Percentiles rank a stretch among this genome's conserved stretches.
These are phyloP conservation scores for Diaporthe vaccinii DNA, from an alignment of 2,329 filamentous ascomycete species.

Conservation along the genomic window DNA sequence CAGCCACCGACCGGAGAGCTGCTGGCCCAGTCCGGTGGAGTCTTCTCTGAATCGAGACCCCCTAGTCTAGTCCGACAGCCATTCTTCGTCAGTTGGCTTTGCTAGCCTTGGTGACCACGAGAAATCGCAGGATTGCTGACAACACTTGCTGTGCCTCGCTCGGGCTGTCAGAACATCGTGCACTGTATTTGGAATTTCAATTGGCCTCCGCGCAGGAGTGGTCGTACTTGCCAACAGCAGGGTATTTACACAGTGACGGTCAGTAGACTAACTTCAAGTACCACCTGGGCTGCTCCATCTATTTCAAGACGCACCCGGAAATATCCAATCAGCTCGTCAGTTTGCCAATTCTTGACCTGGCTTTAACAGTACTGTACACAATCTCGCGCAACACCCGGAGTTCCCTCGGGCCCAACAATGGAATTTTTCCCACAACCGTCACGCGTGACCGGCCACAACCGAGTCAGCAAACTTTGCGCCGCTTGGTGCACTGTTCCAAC, in stretches of 20 bases:
- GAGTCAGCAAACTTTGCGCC: slow-evolving; percentile 38
- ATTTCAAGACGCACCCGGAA: not conserved
- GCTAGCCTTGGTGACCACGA: not conserved
- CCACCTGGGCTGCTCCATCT: not conserved
- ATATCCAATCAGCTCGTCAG: slow-evolving; percentile 24
- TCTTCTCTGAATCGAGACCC: slow-evolving; percentile 27
- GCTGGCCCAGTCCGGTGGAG: slow-evolving; percentile 18
- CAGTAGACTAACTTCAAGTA: not conserved
- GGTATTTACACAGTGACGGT: not conserved
- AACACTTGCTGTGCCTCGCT: not conserved
- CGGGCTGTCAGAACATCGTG: not conserved
- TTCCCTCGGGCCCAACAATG: slow-evolving; percentile 28
- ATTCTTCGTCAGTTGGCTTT: not conserved
- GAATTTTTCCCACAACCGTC: slow-evolving; percentile 25
- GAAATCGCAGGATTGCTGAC: slow-evolving; percentile 20
- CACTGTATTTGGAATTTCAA: not conserved
- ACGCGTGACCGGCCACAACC: slow-evolving; percentile 11
- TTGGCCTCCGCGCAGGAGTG: not conserved
- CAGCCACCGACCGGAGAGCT: slow-evolving; percentile 12
- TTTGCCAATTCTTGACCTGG: not conserved
- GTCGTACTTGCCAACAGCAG: not conserved
- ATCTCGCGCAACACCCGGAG: slow-evolving; percentile 8
- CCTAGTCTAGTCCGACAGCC: slow-evolving; percentile 1
- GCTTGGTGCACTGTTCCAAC: slow-evolving; percentile 1
- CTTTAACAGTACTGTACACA: not conserved